A percentile compares a stretch with the other conserved stretches of the same genome.
These are phyloP conservation scores for Aspergillus carlsbadensis DNA, from an alignment of 495 filamentous ascomycete genomes.

Conservation along the genomic window DNA sequence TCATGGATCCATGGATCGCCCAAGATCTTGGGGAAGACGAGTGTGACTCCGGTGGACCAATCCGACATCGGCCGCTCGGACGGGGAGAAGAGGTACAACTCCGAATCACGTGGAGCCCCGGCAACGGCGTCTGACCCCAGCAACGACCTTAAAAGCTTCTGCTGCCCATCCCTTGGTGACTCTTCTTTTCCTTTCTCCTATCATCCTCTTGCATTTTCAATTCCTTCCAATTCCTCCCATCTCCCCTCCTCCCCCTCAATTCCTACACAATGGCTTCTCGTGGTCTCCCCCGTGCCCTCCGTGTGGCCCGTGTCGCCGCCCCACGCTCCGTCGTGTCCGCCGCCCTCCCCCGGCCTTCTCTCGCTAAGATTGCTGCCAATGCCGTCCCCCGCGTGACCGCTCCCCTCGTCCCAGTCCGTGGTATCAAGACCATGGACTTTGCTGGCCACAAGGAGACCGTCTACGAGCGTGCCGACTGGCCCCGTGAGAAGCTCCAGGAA, in stretches of 20 bases:
- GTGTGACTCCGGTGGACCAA: neutral
- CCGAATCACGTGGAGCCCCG: constrained; percentile 32
- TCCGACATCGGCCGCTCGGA: constrained; percentile 28
- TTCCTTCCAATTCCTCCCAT: constrained; percentile 22
- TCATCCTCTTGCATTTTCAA: constrained; percentile 22
- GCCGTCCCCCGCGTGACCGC: constrained; percentile 46
- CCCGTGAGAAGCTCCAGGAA: constrained; percentile 94
- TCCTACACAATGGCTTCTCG: constrained; percentile 77
- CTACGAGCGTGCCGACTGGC: constrained; percentile 98
- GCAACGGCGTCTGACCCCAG: constrained; percentile 11
- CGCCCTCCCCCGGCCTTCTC: constrained; percentile 43
- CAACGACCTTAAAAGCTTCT: constrained; percentile 22
- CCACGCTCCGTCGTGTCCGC: constrained; percentile 50
- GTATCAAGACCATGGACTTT: constrained; percentile 69
- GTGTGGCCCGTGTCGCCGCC: constrained; percentile 69
- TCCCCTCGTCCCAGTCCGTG: constrained; percentile 52
- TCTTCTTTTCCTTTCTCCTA: constrained; percentile 23
- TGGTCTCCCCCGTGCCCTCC: constrained; percentile 78
- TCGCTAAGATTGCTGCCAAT: constrained; percentile 36
- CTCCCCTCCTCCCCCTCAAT: constrained; percentile 21
- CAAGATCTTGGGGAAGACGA: neutral
- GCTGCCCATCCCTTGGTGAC: constrained; percentile 3
- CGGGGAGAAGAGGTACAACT: constrained; percentile 38
- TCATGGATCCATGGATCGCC: too few species aligned
- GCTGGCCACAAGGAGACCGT: constrained; percentile 90